A percentile compares a stretch with the other conserved stretches of the same genome.
Conservation (phyloP, 2,329 filamentous ascomycete genomes). For the Pseudocercospora musae region DNA sequence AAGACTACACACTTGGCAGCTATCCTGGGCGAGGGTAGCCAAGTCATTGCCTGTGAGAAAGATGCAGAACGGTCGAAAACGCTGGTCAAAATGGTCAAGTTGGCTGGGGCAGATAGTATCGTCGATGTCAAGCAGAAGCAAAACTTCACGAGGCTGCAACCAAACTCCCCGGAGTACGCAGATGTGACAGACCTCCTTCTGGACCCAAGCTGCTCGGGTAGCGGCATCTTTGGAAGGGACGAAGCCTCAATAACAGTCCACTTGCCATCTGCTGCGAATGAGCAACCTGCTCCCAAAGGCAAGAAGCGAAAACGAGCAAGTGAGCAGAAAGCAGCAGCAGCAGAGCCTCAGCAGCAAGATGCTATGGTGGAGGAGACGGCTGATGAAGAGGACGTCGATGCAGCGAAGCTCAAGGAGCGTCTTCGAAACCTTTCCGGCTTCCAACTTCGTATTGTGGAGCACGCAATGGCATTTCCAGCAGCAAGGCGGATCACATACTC, state of each 20-base stretch:
- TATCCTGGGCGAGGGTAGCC: constrained; percentile 25
- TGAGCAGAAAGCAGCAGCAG: constrained; percentile 10
- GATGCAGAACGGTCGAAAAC: constrained; percentile 68
- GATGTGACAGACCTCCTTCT: constrained; percentile 79
- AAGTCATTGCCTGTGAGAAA: constrained; percentile 76
- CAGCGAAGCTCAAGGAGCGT: constrained; percentile 57
- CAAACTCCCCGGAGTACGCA: constrained; percentile 57
- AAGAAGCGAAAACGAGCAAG: constrained; percentile 34
- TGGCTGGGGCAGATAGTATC: constrained; percentile 65
- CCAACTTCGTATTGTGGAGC: constrained; percentile 75
- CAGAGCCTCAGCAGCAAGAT: constrained; percentile 9
- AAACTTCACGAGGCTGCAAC: constrained; percentile 78
- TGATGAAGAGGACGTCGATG: constrained; percentile 43
- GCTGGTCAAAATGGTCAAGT: constrained; percentile 77
- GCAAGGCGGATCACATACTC: constrained; percentile 82
- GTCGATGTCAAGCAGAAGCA: constrained; percentile 69
- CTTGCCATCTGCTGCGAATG: constrained; percentile 46
- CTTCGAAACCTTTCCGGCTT: constrained; percentile 74
- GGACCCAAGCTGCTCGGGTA: constrained; percentile 93
- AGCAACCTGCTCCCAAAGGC: constrained; percentile 15
- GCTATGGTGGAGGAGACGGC: constrained; percentile 24
- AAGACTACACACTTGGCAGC: constrained; percentile 70
- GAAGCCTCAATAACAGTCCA: constrained; percentile 64
- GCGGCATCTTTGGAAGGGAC: constrained; percentile 87
- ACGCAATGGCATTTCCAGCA: constrained; percentile 77